A percentile compares a stretch with the other conserved stretches of the same genome.
Conservation (phyloP, 2,329 filamentous ascomycete species). For the Elsinoe australis region DNA sequence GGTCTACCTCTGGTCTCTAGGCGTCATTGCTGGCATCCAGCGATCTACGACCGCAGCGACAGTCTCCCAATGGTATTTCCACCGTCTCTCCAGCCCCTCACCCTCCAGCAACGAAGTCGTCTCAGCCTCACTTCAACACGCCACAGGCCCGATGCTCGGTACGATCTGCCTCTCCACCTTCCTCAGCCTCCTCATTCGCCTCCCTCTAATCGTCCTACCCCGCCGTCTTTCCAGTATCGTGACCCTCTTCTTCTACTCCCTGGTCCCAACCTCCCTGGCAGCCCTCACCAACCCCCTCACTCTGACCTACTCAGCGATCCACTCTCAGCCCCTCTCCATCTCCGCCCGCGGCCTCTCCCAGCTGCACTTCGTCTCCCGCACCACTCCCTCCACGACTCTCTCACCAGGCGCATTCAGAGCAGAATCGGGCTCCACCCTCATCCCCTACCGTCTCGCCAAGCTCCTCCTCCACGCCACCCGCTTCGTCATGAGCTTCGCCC, state of each 20-base stretch:
- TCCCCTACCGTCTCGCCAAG: constrained; percentile 86
- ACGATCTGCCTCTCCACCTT: constrained; percentile 85
- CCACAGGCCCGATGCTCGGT: constrained; percentile 78
- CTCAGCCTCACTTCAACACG: constrained; percentile 71
- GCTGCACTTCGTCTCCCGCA: constrained; percentile 69
- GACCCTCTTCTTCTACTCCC: constrained; percentile 64
- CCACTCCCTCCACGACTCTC: constrained; percentile 63
- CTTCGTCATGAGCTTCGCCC: constrained; percentile 79
- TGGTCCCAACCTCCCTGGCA: constrained; percentile 78
- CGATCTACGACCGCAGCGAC: constrained; percentile 87
- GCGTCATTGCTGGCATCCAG: constrained; percentile 80
- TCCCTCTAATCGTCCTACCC: constrained; percentile 79
- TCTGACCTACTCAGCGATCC: constrained; percentile 87
- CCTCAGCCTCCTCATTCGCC: constrained; percentile 68
- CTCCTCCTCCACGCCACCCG: constrained; percentile 83
- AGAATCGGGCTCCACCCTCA: constrained; percentile 47
- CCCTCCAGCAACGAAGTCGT: constrained; percentile 76
- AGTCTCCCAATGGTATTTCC: constrained; percentile 98
- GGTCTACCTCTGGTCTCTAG: constrained; percentile 91
- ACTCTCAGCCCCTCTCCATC: constrained; percentile 71
- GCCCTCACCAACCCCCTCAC: constrained; percentile 85
- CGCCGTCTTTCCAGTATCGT: constrained; percentile 61
- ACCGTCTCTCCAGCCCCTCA: constrained; percentile 72
- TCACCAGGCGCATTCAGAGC: constrained; percentile 34
- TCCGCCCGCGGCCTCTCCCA: constrained; percentile 74